Conservation (phyloP, 78 protist genomes). For the Andalucia godoyi region DNA sequence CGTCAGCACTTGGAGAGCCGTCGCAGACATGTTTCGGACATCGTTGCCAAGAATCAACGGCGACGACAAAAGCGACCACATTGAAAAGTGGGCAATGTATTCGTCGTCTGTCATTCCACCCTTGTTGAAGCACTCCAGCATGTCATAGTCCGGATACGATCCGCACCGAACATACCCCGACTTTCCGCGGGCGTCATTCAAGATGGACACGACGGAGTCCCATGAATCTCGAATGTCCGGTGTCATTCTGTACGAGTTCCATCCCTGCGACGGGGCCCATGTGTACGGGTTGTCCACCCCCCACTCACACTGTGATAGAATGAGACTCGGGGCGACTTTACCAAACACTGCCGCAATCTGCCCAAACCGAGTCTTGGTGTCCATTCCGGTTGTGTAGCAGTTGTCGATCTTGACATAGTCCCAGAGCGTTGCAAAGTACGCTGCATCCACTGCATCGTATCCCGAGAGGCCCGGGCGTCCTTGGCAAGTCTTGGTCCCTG, state of each 20-base stretch:
- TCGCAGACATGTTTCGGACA: conserved; percentile 5
- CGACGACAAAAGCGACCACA: conserved; percentile 48
- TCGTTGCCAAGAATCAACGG: conserved; percentile 59
- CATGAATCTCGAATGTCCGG: conserved; percentile 32
- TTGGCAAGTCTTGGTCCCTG: conserved; percentile 65
- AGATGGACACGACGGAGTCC: conserved; percentile 18
- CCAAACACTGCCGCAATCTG: too few species aligned
- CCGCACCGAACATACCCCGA: too few species aligned
- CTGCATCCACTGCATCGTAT: conserved; percentile 39
- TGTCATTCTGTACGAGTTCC: too few species aligned
- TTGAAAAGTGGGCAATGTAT: conserved; percentile 31
- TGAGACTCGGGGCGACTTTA: too few species aligned
- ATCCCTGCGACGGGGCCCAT: too few species aligned
- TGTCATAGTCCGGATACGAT: too few species aligned
- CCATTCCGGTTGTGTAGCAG: conserved; percentile 49
- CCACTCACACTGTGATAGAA: conserved; percentile 77
- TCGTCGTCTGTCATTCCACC: conserved; percentile 50
- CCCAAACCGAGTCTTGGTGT: too few species aligned
- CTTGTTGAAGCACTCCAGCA: conserved; percentile 59
- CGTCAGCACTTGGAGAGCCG: not conserved
- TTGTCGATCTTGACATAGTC: conserved; percentile 56
- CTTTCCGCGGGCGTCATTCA: conserved; percentile 15
- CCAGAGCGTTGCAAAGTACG: conserved; percentile 32
- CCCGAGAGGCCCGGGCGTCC: conserved; percentile 47
- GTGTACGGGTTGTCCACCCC: conserved; percentile 23